Base-by-base conservation (phyloP, 2,329 filamentous ascomycete species). In the Curvularia spicifera region DNA sequence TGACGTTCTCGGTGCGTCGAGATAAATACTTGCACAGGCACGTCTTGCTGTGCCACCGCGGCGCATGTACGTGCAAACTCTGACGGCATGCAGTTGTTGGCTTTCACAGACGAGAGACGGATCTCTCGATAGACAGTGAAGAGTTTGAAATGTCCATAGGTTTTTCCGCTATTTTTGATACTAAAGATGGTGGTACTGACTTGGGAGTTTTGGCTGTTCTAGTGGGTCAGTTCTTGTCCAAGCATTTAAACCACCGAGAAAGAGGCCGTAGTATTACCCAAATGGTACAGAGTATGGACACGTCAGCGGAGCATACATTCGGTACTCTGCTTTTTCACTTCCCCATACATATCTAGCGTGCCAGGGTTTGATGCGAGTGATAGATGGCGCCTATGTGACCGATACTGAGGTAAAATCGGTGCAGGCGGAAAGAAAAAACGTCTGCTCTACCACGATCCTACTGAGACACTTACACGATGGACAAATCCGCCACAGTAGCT, bases 401-500 rank as follows among this genome's bases (percentile, higher is more conserved):
- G 6, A n/a, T 15, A 20, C 9, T 43, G 40, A 43, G 22, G 20
- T 20, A 15, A 15, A 12, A 31, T 20, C 20, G 4, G 20, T 24
- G 5, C 10, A 15, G 20, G 20, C 18, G 9, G 10, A 20, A 20
- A 31, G 5, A 20, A 31, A 33, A 31, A 33, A 7, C 8, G 15
- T 9, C 37, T 24, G n/a, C 26, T 15, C 8, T 15, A 18, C 15
- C n/a, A 31, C 29, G 4, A 1, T 8, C 39, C 2, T 18, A 13
- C 40, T 45, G n/a, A 12, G 13, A 42, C 24, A 45, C 26, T 33
- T 8, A 3, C 33, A 40, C n/a, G 5, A 57, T 57, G 57, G 39
- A 24, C 5, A 26, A 50, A n/a, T 29, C 12, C 13, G 33, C 39
- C 7, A 55, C 48, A 4, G 54, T 54, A 47, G 64, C 64, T 1